A percentile compares a stretch with the other conserved stretches of the same genome.
Evolutionary conservation across 176 grass and related monocot species (phyloP).

Genomic region (Avena insularis): DNA sequence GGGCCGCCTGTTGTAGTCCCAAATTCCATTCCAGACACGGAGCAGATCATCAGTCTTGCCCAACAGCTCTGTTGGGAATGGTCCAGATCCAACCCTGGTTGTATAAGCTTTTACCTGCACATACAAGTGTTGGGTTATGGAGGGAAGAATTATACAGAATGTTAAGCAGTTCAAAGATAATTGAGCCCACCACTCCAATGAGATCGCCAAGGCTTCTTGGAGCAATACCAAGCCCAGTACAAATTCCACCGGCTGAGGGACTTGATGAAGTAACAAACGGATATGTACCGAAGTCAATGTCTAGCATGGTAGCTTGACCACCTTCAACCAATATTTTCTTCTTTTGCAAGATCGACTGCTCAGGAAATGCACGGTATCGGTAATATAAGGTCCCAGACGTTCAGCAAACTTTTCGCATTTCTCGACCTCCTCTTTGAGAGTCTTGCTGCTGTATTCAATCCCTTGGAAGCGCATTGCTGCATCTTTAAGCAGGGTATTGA

Average conservation of each 20-base stretch:
- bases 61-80: slow-evolving; percentile 89
- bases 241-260: slow-evolving; percentile 94
- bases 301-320: slow-evolving; percentile 97
- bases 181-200: slow-evolving; percentile 77
- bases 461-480: slow-evolving; percentile 68
- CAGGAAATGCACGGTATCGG: slow-evolving; percentile 82
- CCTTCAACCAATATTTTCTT: slow-evolving; percentile 98
- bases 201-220: slow-evolving; percentile 81
- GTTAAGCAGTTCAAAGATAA: slow-evolving; percentile 22
- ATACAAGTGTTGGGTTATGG: background rate
- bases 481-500: slow-evolving; percentile 70
- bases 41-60: slow-evolving; percentile 73
- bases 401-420: slow-evolving; percentile 80
- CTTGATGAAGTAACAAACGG: slow-evolving; percentile 94
- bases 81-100: slow-evolving; percentile 88
- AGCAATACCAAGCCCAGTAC: slow-evolving; percentile 86
- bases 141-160: background rate
- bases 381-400: slow-evolving; percentile 68
- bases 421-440: slow-evolving; percentile 79
- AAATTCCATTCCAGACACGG: slow-evolving; percentile 83
- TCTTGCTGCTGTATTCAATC: slow-evolving; percentile 64
- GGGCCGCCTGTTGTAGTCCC: slow-evolving; percentile 89
- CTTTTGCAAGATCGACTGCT: slow-evolving; percentile 80
- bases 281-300: slow-evolving; percentile 98
- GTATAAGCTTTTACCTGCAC: slow-evolving; percentile 94